Conservation (phyloP, 2,329 filamentous ascomycete species). For the Camillea tinctor region DNA sequence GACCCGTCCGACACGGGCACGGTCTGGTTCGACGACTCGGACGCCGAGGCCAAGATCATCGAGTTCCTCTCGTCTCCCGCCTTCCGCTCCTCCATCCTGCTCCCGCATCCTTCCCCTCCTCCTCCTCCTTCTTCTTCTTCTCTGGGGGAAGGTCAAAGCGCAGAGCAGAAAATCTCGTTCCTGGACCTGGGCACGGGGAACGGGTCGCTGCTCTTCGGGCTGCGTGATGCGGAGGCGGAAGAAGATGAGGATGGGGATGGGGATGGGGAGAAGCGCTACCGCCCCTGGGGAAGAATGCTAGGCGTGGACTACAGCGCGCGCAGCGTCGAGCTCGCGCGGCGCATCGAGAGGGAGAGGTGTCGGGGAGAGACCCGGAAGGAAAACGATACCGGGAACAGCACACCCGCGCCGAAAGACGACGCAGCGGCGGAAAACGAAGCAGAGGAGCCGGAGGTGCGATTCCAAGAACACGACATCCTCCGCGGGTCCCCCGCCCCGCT, state of each 20-base stretch:
- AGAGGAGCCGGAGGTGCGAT: slow-evolving; percentile 31
- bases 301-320: slow-evolving; percentile 84
- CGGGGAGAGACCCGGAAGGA: slow-evolving; percentile 14
- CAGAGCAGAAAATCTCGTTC: slow-evolving; percentile 50
- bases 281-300: slow-evolving; percentile 61
- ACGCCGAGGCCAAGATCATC: slow-evolving; percentile 78
- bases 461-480: slow-evolving; percentile 64
- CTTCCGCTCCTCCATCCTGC: slow-evolving; percentile 2
- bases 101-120: no score
- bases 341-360: slow-evolving; percentile 50
- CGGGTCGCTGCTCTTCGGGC: slow-evolving; percentile 82
- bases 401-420: slow-evolving; percentile 12
- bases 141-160: slow-evolving; percentile 1
- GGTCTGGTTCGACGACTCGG: slow-evolving; percentile 94
- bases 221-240: slow-evolving; percentile 59
- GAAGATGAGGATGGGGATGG: slow-evolving; percentile 28
- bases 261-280: no score
- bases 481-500: slow-evolving; percentile 38
- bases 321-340: slow-evolving; percentile 71
- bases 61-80: slow-evolving; percentile 55
- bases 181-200: slow-evolving; percentile 94
- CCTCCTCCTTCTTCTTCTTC: slow-evolving; percentile 3
- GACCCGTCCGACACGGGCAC: slow-evolving; percentile 81
- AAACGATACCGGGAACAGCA: slow-evolving; percentile 21
- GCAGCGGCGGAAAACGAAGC: slow-evolving; percentile 18